These are phyloP conservation scores for Magnolia kwangsiensis DNA, from an alignment of 164 flowering plant species.

Conservation along the genomic window DNA sequence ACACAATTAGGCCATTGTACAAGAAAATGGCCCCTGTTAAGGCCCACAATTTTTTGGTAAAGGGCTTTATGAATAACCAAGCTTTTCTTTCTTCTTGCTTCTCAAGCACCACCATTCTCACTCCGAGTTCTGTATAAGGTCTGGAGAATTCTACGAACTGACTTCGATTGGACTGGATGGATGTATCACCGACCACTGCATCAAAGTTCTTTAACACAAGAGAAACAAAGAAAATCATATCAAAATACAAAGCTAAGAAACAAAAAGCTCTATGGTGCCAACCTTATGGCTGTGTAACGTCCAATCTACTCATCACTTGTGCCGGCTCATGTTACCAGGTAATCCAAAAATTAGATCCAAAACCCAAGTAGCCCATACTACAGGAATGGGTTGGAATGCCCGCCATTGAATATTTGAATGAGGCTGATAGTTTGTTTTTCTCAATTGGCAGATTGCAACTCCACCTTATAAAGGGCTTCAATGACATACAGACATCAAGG, in stretches of 20 bases:
- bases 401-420: no score
- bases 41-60: slow-evolving; percentile 20
- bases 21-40: slow-evolving; percentile 2
- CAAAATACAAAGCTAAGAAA: background rate
- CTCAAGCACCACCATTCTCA: slow-evolving; percentile 5
- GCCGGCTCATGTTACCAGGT: background rate
- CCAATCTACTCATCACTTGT: background rate
- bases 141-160: slow-evolving; percentile 38
- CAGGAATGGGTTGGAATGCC: background rate
- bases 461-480: no score
- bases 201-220: slow-evolving; percentile 21
- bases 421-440: no score
- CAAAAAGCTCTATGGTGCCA: no score
- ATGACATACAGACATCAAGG: no score
- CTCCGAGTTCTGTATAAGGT: slow-evolving; percentile 25
- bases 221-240: background rate
- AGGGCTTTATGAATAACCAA: slow-evolving; percentile 35
- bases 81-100: slow-evolving; percentile 15
- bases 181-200: slow-evolving; percentile 28
- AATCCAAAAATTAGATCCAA: background rate
- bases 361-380: background rate
- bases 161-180: background rate
- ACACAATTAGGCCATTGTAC: slow-evolving; percentile 12
- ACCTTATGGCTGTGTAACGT: no score
- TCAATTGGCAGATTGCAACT: no score